Conservation (phyloP, 306 rosid species). For the Cucurbita ficifolia region DNA sequence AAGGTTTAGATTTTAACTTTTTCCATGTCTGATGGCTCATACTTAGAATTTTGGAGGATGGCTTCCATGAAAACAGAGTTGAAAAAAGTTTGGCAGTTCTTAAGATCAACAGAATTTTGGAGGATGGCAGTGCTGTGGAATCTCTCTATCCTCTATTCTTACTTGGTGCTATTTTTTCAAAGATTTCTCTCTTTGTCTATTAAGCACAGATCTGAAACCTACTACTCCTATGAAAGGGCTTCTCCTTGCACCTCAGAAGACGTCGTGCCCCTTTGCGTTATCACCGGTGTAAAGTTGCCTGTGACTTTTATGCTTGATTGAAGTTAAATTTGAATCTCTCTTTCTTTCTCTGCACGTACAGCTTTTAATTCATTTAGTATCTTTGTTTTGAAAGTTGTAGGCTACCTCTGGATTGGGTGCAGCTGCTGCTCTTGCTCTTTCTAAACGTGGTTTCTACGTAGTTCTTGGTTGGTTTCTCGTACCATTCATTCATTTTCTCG, state of each 20-base stretch:
- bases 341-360: not conserved
- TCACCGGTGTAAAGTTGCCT: constrained; percentile 54
- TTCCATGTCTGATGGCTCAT: not conserved
- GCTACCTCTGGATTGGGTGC: constrained; percentile 92
- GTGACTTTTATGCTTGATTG: not conserved
- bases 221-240: constrained; percentile 7
- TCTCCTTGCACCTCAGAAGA: constrained; percentile 26
- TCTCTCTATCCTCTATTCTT: constrained; percentile 21
- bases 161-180: constrained; percentile 24
- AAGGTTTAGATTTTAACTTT: not conserved
- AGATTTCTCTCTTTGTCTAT: constrained; percentile 11
- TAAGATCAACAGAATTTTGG: constrained; percentile 39
- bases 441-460: constrained; percentile 52
- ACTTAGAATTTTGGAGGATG: not conserved
- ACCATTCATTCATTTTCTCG: not conserved
- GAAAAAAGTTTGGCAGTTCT: constrained; percentile 20
- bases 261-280: constrained; percentile 42
- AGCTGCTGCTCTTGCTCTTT: constrained; percentile 57
- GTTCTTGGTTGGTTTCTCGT: constrained; percentile 33
- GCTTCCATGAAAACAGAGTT: constrained; percentile 20
- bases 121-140: constrained; percentile 67
- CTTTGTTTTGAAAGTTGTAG: constrained; percentile 20
- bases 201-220: not conserved
- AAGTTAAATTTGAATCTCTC: not conserved
- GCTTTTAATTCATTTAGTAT: not conserved